Evolutionary conservation across 352 stramenopile genomes (phyloP), one percentile per base, ranked within the genome.

Genomic region (Pythium chondricola): DNA sequence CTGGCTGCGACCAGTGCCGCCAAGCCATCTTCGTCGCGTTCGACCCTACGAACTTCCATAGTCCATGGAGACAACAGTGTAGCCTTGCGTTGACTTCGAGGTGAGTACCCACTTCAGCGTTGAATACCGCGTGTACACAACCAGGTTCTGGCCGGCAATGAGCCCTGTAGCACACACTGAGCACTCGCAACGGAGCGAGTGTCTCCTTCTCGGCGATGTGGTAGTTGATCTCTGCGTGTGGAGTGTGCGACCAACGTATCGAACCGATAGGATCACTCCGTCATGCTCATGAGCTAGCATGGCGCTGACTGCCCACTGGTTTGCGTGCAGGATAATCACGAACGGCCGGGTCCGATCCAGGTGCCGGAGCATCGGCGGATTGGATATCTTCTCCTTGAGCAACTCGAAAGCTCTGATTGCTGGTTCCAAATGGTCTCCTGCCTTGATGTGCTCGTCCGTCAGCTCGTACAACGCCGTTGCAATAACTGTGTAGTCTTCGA

Each of bases 271-370:
- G 1, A 71, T 3, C 10, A 52, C 16, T 3, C 54, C 54, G 18
- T 67, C 63, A 25, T 71, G 50, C 20, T 61, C 54, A 30, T 71
- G 63, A 22, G 39, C 54, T 14, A 71, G 32, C 8, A 64, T 50
- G 2, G 63, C 57, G 29, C 53, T 58, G 16, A 65, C 52, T 0
- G 50, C 63, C 63, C 58, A 67, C 11, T 27, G 35, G 32, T 56
- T 64, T 0, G 57, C 33, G 18, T 69, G 50, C 10, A 51, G 17
- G 4, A 70, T 54, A 14, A 70, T 51, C 6, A 52, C 38, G 21
- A 51, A 70, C 31, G 59, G 51, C 5, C 48, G 43, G 17, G 4
- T 4, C 6, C 40, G 43, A 13, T 64, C 48, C 22, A 36, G 48
- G 24, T 70, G 49, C 4, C 51, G 31, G 0, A 66, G 25, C 6